A percentile compares a stretch with the other conserved stretches of the same genome.
phyloP scores from a whole-genome alignment of 2,329 filamentous ascomycete species.

The Myriangium duriaei region DNA sequence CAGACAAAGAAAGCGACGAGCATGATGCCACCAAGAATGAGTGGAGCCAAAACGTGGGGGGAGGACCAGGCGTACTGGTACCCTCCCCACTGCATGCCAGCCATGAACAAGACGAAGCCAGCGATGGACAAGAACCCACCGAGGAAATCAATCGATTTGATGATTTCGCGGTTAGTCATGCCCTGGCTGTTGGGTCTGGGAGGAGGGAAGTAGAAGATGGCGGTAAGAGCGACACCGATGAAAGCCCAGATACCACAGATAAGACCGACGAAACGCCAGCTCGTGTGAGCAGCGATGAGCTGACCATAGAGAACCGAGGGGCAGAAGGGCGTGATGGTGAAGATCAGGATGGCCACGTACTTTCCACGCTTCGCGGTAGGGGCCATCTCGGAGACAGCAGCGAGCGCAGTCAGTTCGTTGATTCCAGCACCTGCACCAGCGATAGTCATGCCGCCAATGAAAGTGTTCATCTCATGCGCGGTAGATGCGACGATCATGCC shows the following conservation, averaged over 20 bases:
- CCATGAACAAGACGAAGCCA: conserved; percentile 40
- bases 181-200: conserved; percentile 31
- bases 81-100: conserved; percentile 25
- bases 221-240: conserved; percentile 38
- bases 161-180: conserved; percentile 28
- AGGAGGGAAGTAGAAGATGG: conserved; percentile 43
- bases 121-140: conserved; percentile 39
- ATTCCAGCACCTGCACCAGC: conserved; percentile 54
- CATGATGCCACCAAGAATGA: conserved; percentile 21
- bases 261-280: conserved; percentile 44
- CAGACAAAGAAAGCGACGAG: conserved; percentile 23
- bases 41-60: conserved; percentile 22
- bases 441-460: conserved; percentile 50
- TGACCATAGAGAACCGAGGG: conserved; percentile 51
- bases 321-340: conserved; percentile 51
- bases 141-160: conserved; percentile 38
- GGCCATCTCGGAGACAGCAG: conserved; percentile 55
- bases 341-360: conserved; percentile 48
- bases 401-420: conserved; percentile 55
- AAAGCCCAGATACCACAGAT: conserved; percentile 41
- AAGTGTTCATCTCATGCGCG: conserved; percentile 46
- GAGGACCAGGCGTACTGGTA: conserved; percentile 22
- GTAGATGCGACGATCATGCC: conserved; percentile 49
- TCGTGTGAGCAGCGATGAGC: conserved; percentile 37
- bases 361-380: conserved; percentile 51